Evolutionary conservation across 345 rosid species (phyloP).

Genomic region (Dipteronia sinensis): DNA sequence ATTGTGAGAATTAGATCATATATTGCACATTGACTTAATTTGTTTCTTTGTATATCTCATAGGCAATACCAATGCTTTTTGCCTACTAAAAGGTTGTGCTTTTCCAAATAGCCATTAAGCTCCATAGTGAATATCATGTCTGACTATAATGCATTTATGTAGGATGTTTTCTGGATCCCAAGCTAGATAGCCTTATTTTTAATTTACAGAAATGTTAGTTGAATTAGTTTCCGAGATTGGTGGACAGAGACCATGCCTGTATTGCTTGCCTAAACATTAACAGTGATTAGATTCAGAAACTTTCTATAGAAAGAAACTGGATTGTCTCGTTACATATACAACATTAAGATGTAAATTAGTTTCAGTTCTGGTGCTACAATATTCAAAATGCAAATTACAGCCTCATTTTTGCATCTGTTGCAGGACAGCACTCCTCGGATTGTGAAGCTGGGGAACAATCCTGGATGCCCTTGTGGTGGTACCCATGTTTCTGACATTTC

Average conservation of each 20-base stretch:
- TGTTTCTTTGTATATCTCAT: not conserved
- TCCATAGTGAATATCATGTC: not conserved
- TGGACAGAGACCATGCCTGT: not conserved
- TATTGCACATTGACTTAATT: not conserved
- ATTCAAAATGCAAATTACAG: not conserved
- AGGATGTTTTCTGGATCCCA: not conserved
- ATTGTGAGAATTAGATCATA: not conserved
- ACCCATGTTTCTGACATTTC: slow-evolving; percentile 81
- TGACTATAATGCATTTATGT: not conserved
- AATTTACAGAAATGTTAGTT: not conserved
- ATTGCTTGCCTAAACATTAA: not conserved
- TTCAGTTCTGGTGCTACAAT: not conserved
- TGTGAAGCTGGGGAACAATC: slow-evolving; percentile 59
- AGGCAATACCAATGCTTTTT: not conserved
- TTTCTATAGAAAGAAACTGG: not conserved
- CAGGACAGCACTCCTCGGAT: slow-evolving; percentile 85
- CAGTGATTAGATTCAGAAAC: not conserved
- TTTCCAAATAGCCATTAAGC: not conserved
- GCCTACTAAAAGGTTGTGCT: not conserved
- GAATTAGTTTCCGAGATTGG: not conserved
- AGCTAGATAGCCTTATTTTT: slow-evolving; percentile 1
- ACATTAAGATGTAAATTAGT: not conserved
- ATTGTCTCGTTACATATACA: not conserved
- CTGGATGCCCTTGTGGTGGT: slow-evolving; percentile 91
- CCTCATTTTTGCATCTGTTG: slow-evolving; percentile 19